phyloP scores from a whole-genome alignment of 2,329 filamentous ascomycete genomes.

The Cladosporium austrohemisphaericum region DNA sequence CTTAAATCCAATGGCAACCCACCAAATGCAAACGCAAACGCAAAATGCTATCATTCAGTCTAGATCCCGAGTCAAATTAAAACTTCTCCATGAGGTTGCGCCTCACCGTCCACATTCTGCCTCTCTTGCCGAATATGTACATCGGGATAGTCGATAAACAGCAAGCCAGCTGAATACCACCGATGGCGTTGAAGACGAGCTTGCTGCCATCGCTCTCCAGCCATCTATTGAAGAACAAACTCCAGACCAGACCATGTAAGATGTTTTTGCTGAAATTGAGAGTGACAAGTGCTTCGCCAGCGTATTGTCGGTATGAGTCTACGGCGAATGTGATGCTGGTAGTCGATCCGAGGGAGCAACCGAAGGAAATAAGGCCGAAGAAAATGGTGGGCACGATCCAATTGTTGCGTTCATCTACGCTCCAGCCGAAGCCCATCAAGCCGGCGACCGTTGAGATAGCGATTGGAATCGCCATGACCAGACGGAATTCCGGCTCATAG shows the following conservation, averaged over 20 bases:
- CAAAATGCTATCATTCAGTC: too few relatives aligned
- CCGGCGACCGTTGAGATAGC: constrained; percentile 75
- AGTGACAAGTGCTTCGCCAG: constrained; percentile 88
- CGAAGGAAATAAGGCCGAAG: constrained; percentile 88
- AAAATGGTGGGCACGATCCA: constrained; percentile 95
- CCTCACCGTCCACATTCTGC: constrained; percentile 89
- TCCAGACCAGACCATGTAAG: constrained; percentile 83
- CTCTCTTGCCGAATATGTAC: constrained; percentile 89
- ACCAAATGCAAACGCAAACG: too few relatives aligned
- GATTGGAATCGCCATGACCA: constrained; percentile 83
- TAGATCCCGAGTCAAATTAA: too few relatives aligned
- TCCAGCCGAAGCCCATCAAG: constrained; percentile 97
- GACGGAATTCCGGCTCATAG: constrained; percentile 90
- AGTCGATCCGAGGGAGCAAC: constrained; percentile 83
- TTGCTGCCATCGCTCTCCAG: constrained; percentile 70
- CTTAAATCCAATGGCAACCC: too few relatives aligned
- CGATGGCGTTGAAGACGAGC: constrained; percentile 75
- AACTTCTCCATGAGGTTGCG: constrained; percentile 83
- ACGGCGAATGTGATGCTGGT: constrained; percentile 93
- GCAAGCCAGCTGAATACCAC: constrained; percentile 76
- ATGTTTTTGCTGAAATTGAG: constrained; percentile 94
- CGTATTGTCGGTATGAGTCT: constrained; percentile 89
- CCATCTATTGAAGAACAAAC: constrained; percentile 85
- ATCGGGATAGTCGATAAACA: constrained; percentile 78
- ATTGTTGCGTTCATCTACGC: constrained; percentile 64